Evolutionary conservation across 1,284 basidiomycete species (phyloP), one percentile per base, ranked within the genome.

Genomic region (Melampsora allii-populina): DNA sequence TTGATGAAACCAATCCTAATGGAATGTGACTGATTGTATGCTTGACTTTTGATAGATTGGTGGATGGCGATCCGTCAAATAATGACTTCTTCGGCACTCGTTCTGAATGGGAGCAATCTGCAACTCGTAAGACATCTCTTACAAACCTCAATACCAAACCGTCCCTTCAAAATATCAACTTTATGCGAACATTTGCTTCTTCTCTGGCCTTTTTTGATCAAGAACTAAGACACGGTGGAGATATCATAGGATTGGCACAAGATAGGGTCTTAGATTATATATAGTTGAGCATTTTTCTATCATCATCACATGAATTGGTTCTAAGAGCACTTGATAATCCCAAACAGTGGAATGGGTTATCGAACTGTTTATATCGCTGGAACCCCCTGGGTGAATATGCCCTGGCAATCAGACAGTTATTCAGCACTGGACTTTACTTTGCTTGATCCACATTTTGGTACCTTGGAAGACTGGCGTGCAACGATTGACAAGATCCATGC

Each of bases 351-450:
- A 76, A 93, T 94, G 90, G 92, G 92, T 77, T 84, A 92, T 78
- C 85, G 85, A 77, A 85, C 88, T 64, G 88, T 95, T 79, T 94
- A 91, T 83, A 89, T 94, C 79, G 91, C 92, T 36, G 92, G 92
- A 69, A 95, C 92, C 0, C 88, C 89, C 63, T 95, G 76, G 82
- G 77, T 94, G 77, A 94, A 95, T 85, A 94, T 94, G 92, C 84
- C 92, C 27, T 95, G 92, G 92, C 89, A 93, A 81, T 90, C 92
- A n/a, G 92, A 95, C 86, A 91, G 91, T 82, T 95, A 94, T 81
- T 95, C 92, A 27, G 90, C 92, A 9, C 85, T 95, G 76, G 92
- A 95, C 81, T 92, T 94, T 78, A 88, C 88, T 56, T 86, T 93
- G 5, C 83, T 93, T 50, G 92, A 95, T 81, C 92, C 92, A 50